Conservation (phyloP, 305 asterid species). For the Petunia hybrid region DNA sequence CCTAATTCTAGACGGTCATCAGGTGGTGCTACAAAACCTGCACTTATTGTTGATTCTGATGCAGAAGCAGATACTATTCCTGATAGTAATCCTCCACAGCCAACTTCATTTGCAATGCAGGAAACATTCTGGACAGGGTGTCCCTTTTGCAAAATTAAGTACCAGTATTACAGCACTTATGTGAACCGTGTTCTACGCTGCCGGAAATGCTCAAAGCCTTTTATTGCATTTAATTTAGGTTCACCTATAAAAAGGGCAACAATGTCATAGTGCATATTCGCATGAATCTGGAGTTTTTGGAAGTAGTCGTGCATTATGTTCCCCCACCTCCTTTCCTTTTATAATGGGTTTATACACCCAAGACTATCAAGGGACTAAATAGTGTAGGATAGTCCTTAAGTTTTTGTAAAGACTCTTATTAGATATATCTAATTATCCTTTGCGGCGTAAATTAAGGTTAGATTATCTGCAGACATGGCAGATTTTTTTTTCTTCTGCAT, state of each 20-base stretch:
- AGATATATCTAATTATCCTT: too few relatives aligned
- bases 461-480: not conserved
- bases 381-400: too few relatives aligned
- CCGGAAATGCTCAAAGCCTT: conserved; percentile 53
- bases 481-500: not conserved
- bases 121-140: conserved; percentile 74
- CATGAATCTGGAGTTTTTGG: not conserved
- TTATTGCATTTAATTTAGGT: conserved; percentile 54
- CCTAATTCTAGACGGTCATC: conserved; percentile 4
- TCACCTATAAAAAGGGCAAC: not conserved
- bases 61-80: conserved; percentile 32
- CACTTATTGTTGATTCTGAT: conserved; percentile 47
- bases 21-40: conserved; percentile 22
- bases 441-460: too few relatives aligned
- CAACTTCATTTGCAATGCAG: conserved; percentile 37
- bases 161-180: conserved; percentile 51
- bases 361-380: not conserved
- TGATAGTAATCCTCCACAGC: conserved; percentile 33
- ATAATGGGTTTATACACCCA: not conserved
- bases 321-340: not conserved
- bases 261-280: not conserved
- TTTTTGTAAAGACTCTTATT: too few relatives aligned
- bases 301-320: not conserved
- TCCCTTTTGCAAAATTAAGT: conserved; percentile 56
- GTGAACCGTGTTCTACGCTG: conserved; percentile 54